Base-by-base conservation (phyloP, 768 basidiomycete species). In the Tulasnella sp. region DNA sequence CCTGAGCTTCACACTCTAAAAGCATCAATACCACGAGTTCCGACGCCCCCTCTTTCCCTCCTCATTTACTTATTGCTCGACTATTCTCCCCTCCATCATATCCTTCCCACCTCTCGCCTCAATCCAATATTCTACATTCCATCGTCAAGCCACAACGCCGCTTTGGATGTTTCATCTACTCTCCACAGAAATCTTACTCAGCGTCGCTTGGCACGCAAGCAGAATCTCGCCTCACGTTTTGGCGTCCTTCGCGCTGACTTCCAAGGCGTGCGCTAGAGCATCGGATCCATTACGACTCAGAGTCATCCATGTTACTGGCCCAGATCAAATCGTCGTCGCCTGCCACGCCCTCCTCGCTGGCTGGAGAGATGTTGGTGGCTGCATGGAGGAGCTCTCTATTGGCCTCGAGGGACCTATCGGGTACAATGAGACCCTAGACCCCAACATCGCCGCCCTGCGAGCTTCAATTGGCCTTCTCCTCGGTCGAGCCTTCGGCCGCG, bases 171-270 rank as follows among this genome's bases (percentile, higher is more conserved):
- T 26, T 38, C 23, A 38, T 43, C 41, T 56, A 26, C 53, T 58
- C 42, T 59, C 58, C 34, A 23, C 48, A 21, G 58, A 59, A 32
- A 59, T 59, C 42, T 47, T 59, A 29, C 34, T 19, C 32, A 50
- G 32, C 47, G 38, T 59, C 50, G 58, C 58, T 26, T 47, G 42
- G 29, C 58, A 59, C 27, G 23, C 49, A 30, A n/a, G 34, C 23
- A 44, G 41, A 21, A 13, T 42, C 5, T 42, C 32, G 23, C 53
- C 24, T 26, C 23, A 27, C 15, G 42, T 23, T 26, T 21, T 59
- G 21, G 58, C 29, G 45, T 44, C 58, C 34, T 50, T 59, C 42
- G 58, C 58, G 21, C 58, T 59, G 9, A 42, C 29, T 27, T 50
- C 58, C 19, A 34, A 41, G 23, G 48, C 58, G 15, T 42, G 48